Base-by-base conservation (phyloP, 495 filamentous ascomycete genomes). In the Talaromyces trachyspermus region DNA sequence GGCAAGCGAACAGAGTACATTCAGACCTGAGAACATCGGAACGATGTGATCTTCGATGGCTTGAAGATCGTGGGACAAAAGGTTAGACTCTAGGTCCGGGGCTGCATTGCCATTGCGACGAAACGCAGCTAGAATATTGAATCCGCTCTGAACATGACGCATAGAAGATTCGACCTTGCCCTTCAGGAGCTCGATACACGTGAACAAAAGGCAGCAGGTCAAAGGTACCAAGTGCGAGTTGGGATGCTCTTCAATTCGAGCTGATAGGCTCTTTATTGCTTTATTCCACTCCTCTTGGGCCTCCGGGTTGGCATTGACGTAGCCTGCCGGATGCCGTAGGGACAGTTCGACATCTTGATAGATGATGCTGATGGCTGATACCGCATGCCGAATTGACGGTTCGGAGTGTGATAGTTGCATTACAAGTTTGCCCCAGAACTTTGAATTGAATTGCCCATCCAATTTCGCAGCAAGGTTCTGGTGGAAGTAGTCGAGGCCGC, bases 371-470 rank as follows among this genome's bases (percentile, higher is more conserved):
- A 85, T 64, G 12, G 80, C 81, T 6, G 81, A 70, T 1, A 81
- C 73, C 5, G 81, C 79, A 61, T 85, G 80, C 14, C 77, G 70
- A 46, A 85, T 76, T 0, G 76, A 65, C 5, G 80, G 64, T 51
- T 80, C 70, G 3, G 68, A 68, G 49, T 81, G 73, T 25, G 74
- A 77, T 49, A 77, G 73, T 53, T 80, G 76, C 20, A 80, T 59
- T 2, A 83, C 50, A 1, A 63, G 49, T 60, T 25, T 61, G 58
- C 10, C 69, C 81, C 79, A 85, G 43, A 83, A 77, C 2, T 72
- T 71, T 2, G 75, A 79, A 43, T 75, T 66, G 48, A 83, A 82
- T 30, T 30, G 27, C 27, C 27, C 27, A 12, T 30, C 27, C 27
- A 30, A 30, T 12, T 30, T 30, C 27, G 27, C 27, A 30, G 27